phyloP scores from a whole-genome alignment of 2,329 filamentous ascomycete species.

The Helotiales sp. region DNA sequence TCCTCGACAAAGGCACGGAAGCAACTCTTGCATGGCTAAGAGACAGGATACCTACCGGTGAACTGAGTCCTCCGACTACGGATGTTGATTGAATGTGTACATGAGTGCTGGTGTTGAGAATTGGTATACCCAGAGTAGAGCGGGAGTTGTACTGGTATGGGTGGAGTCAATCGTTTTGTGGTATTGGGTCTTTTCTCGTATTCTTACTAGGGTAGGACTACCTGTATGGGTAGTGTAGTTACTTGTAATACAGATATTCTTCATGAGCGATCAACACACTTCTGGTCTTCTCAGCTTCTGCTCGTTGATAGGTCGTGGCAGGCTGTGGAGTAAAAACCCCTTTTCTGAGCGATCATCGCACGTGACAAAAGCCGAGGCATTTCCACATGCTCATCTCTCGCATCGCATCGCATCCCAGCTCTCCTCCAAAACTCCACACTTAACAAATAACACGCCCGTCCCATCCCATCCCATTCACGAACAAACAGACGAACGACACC shows the following conservation, averaged over 20 bases:
- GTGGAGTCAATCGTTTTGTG: constrained; percentile 4
- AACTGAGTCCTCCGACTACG: constrained; percentile 16
- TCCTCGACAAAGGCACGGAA: constrained; percentile 85
- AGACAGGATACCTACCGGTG: constrained; percentile 66
- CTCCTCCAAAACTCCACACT: background rate
- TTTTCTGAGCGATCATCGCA: background rate
- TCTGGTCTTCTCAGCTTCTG: background rate
- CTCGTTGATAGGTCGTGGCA: background rate
- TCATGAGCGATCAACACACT: background rate
- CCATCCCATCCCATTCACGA: too few species aligned
- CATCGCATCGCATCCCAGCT: background rate
- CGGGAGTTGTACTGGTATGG: background rate
- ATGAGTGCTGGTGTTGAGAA: constrained; percentile 3
- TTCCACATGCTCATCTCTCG: background rate
- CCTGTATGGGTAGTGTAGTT: background rate
- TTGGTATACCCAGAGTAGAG: background rate
- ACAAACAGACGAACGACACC: too few species aligned
- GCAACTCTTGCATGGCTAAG: constrained; percentile 79
- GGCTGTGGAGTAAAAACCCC: background rate
- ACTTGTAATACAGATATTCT: constrained; percentile 5
- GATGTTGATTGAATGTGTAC: constrained; percentile 26
- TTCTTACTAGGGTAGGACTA: constrained; percentile 1
- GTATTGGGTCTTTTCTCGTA: constrained; percentile 3
- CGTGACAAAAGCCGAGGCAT: constrained; percentile 1
- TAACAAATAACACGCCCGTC: background rate